Evolutionary conservation across 1,139 yeast species (phyloP), one percentile per base, ranked within the genome.

Genomic region (Taiozyma onychis): DNA sequence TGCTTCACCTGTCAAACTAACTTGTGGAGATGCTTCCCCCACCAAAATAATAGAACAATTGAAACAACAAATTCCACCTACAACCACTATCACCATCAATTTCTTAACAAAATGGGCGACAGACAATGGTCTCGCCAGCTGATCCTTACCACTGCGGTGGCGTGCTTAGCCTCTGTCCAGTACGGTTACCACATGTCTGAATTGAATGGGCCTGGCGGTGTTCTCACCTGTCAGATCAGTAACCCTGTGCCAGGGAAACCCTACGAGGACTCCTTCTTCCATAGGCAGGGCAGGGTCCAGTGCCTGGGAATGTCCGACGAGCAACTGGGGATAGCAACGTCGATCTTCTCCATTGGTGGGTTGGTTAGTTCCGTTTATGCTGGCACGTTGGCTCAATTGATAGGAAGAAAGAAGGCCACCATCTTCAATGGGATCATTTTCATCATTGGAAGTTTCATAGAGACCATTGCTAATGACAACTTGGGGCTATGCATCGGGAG

Each of bases 131-230:
- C 47, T 6, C 34, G 28, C 8, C 54, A 49, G 35, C 51, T 74
- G 39, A 44, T 71, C 3, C 42, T 62, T 3, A 60, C 71, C 18
- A 66, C 70, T 0, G 50, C 64, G 0, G 75, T 84, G 11, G 81
- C 84, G 2, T 83, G 91, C 57, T 62, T 88, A 35, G 85, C 89
- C 9, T 81, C 95, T 1, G 69, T 89, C n/a, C 96, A 88, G 64
- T 90, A 84, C 66, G 97, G 98, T 3, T 88, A 83, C 65, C 97
- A 90, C 65, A 77, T 90, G 76, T 84, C 97, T 0, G 97, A 89
- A 62, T 72, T 90, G 56, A 90, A 90, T 68, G 95, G 96, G 3
- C 95, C 96, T 0, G 84, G 82, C 49, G 76, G 76, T 27, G 76
- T 81, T 16, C 70, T 88, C 39, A 74, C 87, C 6, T 86, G 85